phyloP scores from a whole-genome alignment of 2,329 filamentous ascomycete species.

The Nothomitra cinnamomea region DNA sequence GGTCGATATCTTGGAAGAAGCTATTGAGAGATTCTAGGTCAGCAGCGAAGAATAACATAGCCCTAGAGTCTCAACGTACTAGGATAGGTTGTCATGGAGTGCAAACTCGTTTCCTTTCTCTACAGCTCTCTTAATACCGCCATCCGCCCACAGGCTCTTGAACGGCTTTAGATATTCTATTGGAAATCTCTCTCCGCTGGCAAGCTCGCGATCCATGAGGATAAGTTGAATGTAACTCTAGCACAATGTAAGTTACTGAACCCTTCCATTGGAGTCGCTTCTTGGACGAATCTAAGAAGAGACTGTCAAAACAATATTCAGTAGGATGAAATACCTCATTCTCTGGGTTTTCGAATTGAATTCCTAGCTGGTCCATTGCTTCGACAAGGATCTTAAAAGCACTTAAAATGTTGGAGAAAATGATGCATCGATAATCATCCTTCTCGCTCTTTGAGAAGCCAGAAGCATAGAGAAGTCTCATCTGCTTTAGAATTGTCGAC shows the following conservation, averaged over 20 bases:
- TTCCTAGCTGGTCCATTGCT: constrained; percentile 73
- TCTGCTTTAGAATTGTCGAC: constrained; percentile 94
- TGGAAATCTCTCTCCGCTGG: constrained; percentile 65
- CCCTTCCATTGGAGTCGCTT: too few species aligned
- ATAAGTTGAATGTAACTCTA: constrained; percentile 67
- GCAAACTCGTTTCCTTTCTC: constrained; percentile 91
- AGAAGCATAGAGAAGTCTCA: constrained; percentile 92
- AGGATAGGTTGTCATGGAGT: constrained; percentile 84
- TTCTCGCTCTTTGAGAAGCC: constrained; percentile 83
- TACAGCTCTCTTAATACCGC: constrained; percentile 73
- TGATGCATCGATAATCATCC: constrained; percentile 70
- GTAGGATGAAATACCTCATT: constrained; percentile 7
- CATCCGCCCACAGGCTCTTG: constrained; percentile 68
- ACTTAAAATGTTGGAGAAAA: constrained; percentile 87
- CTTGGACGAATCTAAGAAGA: neutral
- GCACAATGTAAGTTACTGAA: neutral
- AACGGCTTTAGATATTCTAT: constrained; percentile 64
- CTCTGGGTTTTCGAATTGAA: constrained; percentile 51
- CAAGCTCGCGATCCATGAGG: constrained; percentile 65
- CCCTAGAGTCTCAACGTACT: constrained; percentile 40
- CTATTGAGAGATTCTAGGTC: constrained; percentile 29
- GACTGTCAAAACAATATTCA: neutral
- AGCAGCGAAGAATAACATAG: neutral
- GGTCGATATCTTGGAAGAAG: constrained; percentile 66
- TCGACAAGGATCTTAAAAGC: constrained; percentile 82